Percentiles rank a stretch among this genome's conserved stretches.
Conservation (phyloP, 2,329 filamentous ascomycete genomes). For the Elsinoe perseae region DNA sequence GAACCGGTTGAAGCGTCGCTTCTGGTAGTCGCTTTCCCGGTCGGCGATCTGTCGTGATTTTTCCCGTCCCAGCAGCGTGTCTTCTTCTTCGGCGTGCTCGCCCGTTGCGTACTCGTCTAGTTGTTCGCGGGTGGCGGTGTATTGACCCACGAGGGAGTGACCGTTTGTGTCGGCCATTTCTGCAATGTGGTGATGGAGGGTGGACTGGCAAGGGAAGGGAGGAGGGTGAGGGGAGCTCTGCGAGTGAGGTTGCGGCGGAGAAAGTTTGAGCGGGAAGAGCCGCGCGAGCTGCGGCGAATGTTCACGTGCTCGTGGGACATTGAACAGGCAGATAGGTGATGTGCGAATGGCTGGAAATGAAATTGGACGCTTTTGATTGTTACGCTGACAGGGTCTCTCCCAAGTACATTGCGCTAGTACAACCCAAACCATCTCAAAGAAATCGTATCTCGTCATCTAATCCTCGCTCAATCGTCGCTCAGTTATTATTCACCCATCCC, state of each 20-base stretch:
- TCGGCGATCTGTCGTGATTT: conserved; percentile 85
- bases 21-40: conserved; percentile 95
- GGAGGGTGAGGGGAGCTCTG: not conserved
- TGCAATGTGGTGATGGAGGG: not conserved
- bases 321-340: not conserved
- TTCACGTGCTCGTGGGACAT: not conserved
- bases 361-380: not conserved
- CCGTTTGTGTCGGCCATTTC: conserved; percentile 51
- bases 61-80: conserved; percentile 77
- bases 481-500: conserved; percentile 51
- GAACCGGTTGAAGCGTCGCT: conserved; percentile 83
- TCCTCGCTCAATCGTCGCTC: not conserved
- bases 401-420: not conserved
- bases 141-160: conserved; percentile 77
- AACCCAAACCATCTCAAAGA: too few species aligned
- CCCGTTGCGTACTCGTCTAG: conserved; percentile 91
- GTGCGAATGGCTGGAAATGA: not conserved
- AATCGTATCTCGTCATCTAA: not conserved
- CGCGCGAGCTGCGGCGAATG: not conserved
- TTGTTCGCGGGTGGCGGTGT: conserved; percentile 84
- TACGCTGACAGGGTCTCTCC: not conserved
- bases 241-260: not conserved
- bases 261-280: conserved; percentile 1
- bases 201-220: not conserved
- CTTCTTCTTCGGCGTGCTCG: conserved; percentile 86